Evolutionary conservation across 306 rosid genomes (phyloP).

Genomic region (Quercus aquifolioides): DNA sequence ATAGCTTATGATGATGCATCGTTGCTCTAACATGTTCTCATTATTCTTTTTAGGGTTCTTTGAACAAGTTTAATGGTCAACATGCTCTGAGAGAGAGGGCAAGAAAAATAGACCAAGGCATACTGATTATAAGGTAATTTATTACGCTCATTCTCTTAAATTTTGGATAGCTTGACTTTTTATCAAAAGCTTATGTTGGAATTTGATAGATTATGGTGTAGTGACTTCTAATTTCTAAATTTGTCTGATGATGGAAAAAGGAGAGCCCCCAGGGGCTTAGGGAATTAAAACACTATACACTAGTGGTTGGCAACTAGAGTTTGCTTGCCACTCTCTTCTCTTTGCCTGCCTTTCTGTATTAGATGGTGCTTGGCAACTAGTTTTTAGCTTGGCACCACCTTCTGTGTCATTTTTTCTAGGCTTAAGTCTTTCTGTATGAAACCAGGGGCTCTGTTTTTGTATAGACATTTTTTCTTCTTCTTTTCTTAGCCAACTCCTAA

Average conservation of each 20-base stretch:
- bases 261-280: background rate
- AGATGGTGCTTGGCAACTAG: background rate
- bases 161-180: background rate
- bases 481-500: background rate
- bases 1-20: background rate
- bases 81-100: constrained; percentile 96
- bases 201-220: background rate
- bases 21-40: constrained; percentile 1
- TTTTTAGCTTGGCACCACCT: background rate
- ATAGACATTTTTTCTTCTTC: background rate
- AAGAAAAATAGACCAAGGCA: constrained; percentile 85
- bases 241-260: background rate
- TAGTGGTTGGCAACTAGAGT: background rate
- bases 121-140: constrained; percentile 73
- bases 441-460: background rate
- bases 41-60: constrained; percentile 60
- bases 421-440: background rate
- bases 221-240: background rate
- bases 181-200: too few species aligned
- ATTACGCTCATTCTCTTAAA: background rate
- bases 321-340: background rate
- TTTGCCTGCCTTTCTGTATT: background rate
- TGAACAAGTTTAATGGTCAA: constrained; percentile 88
- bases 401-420: background rate
- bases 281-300: background rate